Percentiles rank a stretch among this genome's conserved stretches.
These are phyloP conservation scores for Naematelia encephala DNA, from an alignment of 768 basidiomycete species.

Conservation along the genomic window DNA sequence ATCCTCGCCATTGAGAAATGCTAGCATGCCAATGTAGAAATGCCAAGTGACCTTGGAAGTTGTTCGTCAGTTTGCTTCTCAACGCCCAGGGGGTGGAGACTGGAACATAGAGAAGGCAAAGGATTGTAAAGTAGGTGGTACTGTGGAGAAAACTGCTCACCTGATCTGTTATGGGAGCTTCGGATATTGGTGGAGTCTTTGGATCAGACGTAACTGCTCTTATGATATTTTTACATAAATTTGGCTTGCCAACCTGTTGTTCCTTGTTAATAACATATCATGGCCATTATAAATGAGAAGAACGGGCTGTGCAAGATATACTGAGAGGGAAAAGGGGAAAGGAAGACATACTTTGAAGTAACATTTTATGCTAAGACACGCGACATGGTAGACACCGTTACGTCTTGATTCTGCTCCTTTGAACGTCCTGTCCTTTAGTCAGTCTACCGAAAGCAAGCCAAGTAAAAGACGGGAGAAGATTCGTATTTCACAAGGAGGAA, in stretches of 20 bases:
- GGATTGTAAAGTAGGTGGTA: neutral
- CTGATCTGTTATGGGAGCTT: constrained; percentile 82
- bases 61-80: constrained; percentile 11
- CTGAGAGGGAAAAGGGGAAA: neutral
- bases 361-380: constrained; percentile 82
- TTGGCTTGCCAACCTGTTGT: constrained; percentile 78
- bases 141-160: constrained; percentile 50
- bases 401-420: constrained; percentile 58
- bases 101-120: neutral
- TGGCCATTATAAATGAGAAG: neutral
- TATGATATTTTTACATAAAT: constrained; percentile 84
- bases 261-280: neutral
- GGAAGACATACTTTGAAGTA: constrained; percentile 75
- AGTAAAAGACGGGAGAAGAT: too few species aligned
- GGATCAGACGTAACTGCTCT: constrained; percentile 79
- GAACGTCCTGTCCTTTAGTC: constrained; percentile 55
- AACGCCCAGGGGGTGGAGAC: constrained; percentile 12
- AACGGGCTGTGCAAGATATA: too few species aligned
- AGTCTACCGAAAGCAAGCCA: too few species aligned
- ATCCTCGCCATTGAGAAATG: constrained; percentile 89
- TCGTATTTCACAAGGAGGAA: neutral
- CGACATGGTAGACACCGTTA: constrained; percentile 95
- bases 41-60: constrained; percentile 75
- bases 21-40: constrained; percentile 92
- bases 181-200: constrained; percentile 72